Evolutionary conservation across 805 yeast genomes (phyloP).

Genomic region (Suhomyces tanzawaensis): DNA sequence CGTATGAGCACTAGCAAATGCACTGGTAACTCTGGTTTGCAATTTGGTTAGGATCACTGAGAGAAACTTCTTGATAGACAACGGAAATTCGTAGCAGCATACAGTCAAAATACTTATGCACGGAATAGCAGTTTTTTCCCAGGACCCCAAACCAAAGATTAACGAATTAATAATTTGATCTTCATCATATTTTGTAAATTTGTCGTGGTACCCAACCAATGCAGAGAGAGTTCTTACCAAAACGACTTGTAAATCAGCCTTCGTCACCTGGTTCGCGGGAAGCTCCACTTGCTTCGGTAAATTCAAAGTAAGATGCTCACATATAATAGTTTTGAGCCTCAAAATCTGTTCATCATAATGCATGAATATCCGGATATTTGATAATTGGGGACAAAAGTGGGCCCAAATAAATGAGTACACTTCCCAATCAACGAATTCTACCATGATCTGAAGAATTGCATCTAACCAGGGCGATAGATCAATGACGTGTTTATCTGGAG

Average conservation of each 20-base stretch:
- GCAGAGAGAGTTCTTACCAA: slow-evolving; percentile 61
- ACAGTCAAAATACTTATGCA: slow-evolving; percentile 72
- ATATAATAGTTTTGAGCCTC: slow-evolving; percentile 44
- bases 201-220: slow-evolving; percentile 56
- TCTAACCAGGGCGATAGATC: slow-evolving; percentile 48
- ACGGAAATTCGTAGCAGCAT: slow-evolving; percentile 79
- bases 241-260: slow-evolving; percentile 65
- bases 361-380: slow-evolving; percentile 54
- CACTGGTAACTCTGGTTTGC: slow-evolving; percentile 70
- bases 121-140: slow-evolving; percentile 79
- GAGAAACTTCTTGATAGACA: slow-evolving; percentile 64
- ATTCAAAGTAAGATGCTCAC: slow-evolving; percentile 57
- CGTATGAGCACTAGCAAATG: slow-evolving; percentile 68
- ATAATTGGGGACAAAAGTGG: slow-evolving; percentile 68
- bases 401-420: slow-evolving; percentile 62
- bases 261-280: slow-evolving; percentile 43
- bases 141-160: slow-evolving; percentile 60
- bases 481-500: not conserved
- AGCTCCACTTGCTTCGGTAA: slow-evolving; percentile 39
- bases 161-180: slow-evolving; percentile 63
- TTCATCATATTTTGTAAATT: slow-evolving; percentile 54
- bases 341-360: slow-evolving; percentile 39
- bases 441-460: slow-evolving; percentile 48
- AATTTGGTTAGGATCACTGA: slow-evolving; percentile 68
- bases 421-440: slow-evolving; percentile 65